These are phyloP conservation scores for Bacidia gigantensis DNA, from an alignment of 495 filamentous ascomycete species.

Conservation along the genomic window DNA sequence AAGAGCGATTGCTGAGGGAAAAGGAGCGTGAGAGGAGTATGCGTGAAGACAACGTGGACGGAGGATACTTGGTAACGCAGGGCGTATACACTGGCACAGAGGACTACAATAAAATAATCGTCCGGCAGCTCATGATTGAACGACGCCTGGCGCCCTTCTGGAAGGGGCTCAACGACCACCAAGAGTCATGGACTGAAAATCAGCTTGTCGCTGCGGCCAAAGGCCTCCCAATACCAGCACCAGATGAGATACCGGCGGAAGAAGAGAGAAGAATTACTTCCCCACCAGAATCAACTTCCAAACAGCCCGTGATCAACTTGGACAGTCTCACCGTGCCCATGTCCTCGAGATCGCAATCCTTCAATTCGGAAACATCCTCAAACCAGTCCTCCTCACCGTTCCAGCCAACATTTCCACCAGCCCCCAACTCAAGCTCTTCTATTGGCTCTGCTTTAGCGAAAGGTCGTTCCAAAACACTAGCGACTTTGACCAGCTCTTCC, in stretches of 20 bases:
- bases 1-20: conserved; percentile 54
- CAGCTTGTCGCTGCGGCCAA: conserved; percentile 86
- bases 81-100: conserved; percentile 85
- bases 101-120: conserved; percentile 82
- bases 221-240: conserved; percentile 67
- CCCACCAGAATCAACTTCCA: conserved; percentile 30
- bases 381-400: conserved; percentile 34
- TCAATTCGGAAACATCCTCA: conserved; percentile 50
- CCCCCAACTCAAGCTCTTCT: conserved; percentile 39
- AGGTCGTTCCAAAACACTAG: conserved; percentile 68
- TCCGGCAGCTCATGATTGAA: conserved; percentile 92
- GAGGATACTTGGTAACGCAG: conserved; percentile 86
- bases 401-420: conserved; percentile 32
- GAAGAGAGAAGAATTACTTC: conserved; percentile 35
- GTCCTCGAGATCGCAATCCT: conserved; percentile 56
- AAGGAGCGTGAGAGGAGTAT: conserved; percentile 88
- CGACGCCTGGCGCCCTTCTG: conserved; percentile 88
- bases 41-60: conserved; percentile 85
- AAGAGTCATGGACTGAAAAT: conserved; percentile 79
- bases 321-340: conserved; percentile 66
- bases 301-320: conserved; percentile 33
- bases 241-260: conserved; percentile 67
- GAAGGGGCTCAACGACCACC: conserved; percentile 81
- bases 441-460: conserved; percentile 52
- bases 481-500: conserved; percentile 57